Conservation (phyloP, 73 alveolate species). For the Paramecium bursaria region DNA sequence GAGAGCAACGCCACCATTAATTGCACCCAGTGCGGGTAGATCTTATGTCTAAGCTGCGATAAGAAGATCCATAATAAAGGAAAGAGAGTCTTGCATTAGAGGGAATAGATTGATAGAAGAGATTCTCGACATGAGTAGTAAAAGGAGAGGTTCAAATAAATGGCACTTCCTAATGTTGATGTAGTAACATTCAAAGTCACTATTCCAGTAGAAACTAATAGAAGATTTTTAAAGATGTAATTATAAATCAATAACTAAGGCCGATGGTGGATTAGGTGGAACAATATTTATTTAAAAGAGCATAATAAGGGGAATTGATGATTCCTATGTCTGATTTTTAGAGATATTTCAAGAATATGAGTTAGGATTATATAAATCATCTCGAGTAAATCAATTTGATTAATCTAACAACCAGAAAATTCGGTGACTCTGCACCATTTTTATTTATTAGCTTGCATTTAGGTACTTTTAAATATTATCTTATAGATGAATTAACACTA, state of each 20-base stretch:
- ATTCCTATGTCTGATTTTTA: constrained; percentile 12
- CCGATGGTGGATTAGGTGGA: no score
- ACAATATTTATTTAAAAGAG: no score
- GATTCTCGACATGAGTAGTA: constrained; percentile 60
- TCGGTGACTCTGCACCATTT: constrained; percentile 39
- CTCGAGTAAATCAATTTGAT: constrained; percentile 10
- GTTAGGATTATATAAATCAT: constrained; percentile 21
- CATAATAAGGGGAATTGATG: neutral
- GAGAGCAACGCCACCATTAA: constrained; percentile 71
- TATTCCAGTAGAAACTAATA: no score
- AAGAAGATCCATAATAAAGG: constrained; percentile 80
- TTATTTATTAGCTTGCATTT: constrained; percentile 29
- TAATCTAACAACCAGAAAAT: constrained; percentile 20
- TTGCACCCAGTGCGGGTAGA: constrained; percentile 77
- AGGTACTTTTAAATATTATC: no score
- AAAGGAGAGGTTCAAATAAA: constrained; percentile 52
- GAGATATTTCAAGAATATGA: neutral
- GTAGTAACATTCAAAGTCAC: no score
- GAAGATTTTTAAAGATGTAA: no score
- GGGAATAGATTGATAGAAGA: constrained; percentile 25
- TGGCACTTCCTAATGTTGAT: neutral
- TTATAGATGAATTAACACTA: constrained; percentile 8
- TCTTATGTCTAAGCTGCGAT: constrained; percentile 73
- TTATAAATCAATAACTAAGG: no score
- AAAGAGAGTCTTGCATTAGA: constrained; percentile 73